phyloP scores from a whole-genome alignment of 2,329 filamentous ascomycete genomes.

The Aspergillus floridensis region DNA sequence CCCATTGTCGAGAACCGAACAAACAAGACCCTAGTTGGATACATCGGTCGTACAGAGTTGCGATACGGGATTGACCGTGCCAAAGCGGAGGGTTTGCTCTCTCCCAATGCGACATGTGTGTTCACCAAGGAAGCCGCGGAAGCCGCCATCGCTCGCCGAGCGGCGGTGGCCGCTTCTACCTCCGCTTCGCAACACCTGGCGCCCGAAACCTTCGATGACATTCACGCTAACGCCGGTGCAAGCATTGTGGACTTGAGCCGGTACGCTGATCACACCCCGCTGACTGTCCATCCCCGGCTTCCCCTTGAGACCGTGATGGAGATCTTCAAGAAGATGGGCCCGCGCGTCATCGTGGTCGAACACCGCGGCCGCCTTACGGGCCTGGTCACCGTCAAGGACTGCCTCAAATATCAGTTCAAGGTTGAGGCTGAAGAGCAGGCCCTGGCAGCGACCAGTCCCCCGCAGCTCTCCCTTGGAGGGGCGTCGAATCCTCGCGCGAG shows the following conservation, averaged over 20 bases:
- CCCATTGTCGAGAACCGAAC: slow-evolving; percentile 76
- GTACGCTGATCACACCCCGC: slow-evolving; percentile 84
- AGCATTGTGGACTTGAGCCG: slow-evolving; percentile 73
- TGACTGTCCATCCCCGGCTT: slow-evolving; percentile 85
- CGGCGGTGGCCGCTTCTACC: slow-evolving; percentile 14
- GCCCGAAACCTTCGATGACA: slow-evolving; percentile 60
- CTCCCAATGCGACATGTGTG: slow-evolving; percentile 66
- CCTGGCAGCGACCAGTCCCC: slow-evolving; percentile 32
- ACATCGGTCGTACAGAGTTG: slow-evolving; percentile 88
- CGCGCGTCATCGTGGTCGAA: slow-evolving; percentile 88
- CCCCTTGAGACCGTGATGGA: slow-evolving; percentile 98
- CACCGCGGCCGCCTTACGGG: slow-evolving; percentile 80
- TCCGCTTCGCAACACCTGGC: slow-evolving; percentile 24
- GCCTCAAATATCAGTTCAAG: slow-evolving; percentile 95
- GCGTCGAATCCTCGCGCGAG: slow-evolving; percentile 15
- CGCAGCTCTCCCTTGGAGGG: slow-evolving; percentile 24
- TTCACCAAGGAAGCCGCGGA: slow-evolving; percentile 61
- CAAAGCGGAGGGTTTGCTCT: slow-evolving; percentile 65
- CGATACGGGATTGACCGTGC: slow-evolving; percentile 84
- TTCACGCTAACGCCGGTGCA: slow-evolving; percentile 55
- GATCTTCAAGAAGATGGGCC: slow-evolving; percentile 95
- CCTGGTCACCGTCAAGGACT: slow-evolving; percentile 94
- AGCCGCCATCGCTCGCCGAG: slow-evolving; percentile 30
- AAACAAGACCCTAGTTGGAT: slow-evolving; percentile 75
- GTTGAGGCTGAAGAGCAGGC: slow-evolving; percentile 78